Evolutionary conservation across 441 rosid genomes (phyloP), one percentile per base, ranked within the genome.

Genomic region (Brassica hybrid): DNA sequence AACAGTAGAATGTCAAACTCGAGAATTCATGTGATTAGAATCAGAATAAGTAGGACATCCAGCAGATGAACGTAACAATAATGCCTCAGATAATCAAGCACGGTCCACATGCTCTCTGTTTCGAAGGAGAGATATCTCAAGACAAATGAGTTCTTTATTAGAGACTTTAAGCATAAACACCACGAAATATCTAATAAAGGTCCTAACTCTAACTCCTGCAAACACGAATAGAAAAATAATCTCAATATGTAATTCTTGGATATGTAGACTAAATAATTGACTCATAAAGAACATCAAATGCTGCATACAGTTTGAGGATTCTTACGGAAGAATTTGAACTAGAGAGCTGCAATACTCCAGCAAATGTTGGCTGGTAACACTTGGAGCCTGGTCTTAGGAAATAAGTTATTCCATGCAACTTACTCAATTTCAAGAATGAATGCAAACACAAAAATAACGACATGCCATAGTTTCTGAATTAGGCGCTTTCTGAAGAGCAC

Each of bases 21-120:
- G 34, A 96, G 98, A 61, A 98, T 96, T 76, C 99, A 98, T 67
- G 97, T 96, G 69, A 94, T 91, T 88, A 96, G 86, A 85, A 96
- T 84, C 87, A 90, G 85, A 82, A 90, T 89, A 71, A 94, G 98
- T 76, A 94, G 97, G 73, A 91, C 93, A 87, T 96, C 99, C 86
- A 94, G 78, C 30, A 92, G 87, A 88, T 94, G 98, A 72, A 96
- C 91, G 76, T 91, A 94, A 79, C 97, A 92, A 85, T 90, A 90
- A 79, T 89, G 92, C 85, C 93, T 91, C 81, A 96, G 67, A 79
- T 91, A 94, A 87, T 96, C 99, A 45, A 96, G 89, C 87, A 92
- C 81, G 48, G 99, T 96, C 98, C 97, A 96, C 98, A 94, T 86
- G 92, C 97, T 89, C 86, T 96, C 94, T 62, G 94, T 96, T 84